A percentile compares a stretch with the other conserved stretches of the same genome.
Conservation (phyloP, 306 rosid species). For the Sesbania bispinosa region DNA sequence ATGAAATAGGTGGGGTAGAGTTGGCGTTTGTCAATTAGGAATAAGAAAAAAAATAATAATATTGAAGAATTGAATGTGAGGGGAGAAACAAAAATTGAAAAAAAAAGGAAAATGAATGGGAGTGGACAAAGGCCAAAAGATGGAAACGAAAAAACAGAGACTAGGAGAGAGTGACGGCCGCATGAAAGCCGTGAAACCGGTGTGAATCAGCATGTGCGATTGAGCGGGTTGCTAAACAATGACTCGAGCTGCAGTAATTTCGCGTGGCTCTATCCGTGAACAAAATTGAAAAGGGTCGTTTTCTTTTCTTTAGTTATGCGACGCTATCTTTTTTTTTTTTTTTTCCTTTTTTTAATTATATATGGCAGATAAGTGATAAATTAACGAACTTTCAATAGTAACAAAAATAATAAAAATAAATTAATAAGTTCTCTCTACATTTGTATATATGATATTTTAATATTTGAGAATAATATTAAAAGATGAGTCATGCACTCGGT, state of each 20-base stretch:
- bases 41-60: background rate
- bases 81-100: background rate
- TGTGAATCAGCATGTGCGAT: background rate
- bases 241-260: background rate
- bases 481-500: too few relatives aligned
- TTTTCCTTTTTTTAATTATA: too few relatives aligned
- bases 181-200: slow-evolving; percentile 22
- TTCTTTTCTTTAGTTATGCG: too few relatives aligned
- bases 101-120: background rate
- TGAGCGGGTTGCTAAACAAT: background rate
- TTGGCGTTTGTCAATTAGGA: background rate
- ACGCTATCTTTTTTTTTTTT: too few relatives aligned
- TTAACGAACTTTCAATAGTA: too few relatives aligned
- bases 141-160: background rate
- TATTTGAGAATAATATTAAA: too few relatives aligned
- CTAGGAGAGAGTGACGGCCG: background rate
- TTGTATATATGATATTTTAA: too few relatives aligned
- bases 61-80: background rate
- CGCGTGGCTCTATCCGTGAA: background rate
- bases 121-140: background rate
- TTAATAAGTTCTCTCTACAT: too few relatives aligned
- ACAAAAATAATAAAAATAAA: too few relatives aligned
- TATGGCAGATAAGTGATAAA: too few relatives aligned
- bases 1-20: background rate
- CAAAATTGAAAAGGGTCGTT: background rate